Evolutionary conservation across 106 monocot genomes (phyloP).

Genomic region (Dioscorea dumetorum): DNA sequence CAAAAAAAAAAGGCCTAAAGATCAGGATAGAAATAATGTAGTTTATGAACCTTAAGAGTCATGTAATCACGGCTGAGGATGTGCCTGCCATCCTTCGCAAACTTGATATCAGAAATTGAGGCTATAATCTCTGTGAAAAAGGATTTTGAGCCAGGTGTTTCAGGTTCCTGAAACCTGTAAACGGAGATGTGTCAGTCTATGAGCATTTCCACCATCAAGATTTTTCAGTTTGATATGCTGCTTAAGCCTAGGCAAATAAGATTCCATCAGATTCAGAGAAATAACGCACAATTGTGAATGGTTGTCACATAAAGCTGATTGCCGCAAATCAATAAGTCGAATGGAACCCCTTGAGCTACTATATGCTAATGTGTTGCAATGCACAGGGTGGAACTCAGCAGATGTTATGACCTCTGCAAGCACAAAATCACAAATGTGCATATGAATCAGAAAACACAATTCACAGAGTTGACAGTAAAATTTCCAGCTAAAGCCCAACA

Average conservation of each 20-base stretch:
- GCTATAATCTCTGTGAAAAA: slow-evolving; percentile 98
- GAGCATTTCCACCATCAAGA: no score
- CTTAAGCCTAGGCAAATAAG: no score
- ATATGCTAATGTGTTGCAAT: slow-evolving; percentile 94
- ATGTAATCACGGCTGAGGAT: slow-evolving; percentile 99
- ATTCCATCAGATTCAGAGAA: background rate
- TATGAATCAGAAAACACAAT: no score
- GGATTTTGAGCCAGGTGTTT: slow-evolving; percentile 84
- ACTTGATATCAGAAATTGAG: slow-evolving; percentile 95
- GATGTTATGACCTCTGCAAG: slow-evolving; percentile 97
- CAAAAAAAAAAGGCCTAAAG: no score
- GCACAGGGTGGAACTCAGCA: slow-evolving; percentile 90
- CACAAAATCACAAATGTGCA: no score
- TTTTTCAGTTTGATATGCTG: no score
- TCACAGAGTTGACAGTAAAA: no score
- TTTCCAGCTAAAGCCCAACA: no score
- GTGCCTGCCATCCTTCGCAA: slow-evolving; percentile 83
- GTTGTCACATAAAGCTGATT: slow-evolving; percentile 89
- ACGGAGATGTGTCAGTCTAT: background rate
- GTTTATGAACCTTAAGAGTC: slow-evolving; percentile 72
- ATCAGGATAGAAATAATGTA: no score
- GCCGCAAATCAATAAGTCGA: slow-evolving; percentile 90
- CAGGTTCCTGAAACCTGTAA: slow-evolving; percentile 86
- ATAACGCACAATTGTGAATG: slow-evolving; percentile 70
- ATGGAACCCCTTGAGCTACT: slow-evolving; percentile 98